Evolutionary conservation across 345 rosid species (phyloP).

Genomic region (Citrus mangshanensis): DNA sequence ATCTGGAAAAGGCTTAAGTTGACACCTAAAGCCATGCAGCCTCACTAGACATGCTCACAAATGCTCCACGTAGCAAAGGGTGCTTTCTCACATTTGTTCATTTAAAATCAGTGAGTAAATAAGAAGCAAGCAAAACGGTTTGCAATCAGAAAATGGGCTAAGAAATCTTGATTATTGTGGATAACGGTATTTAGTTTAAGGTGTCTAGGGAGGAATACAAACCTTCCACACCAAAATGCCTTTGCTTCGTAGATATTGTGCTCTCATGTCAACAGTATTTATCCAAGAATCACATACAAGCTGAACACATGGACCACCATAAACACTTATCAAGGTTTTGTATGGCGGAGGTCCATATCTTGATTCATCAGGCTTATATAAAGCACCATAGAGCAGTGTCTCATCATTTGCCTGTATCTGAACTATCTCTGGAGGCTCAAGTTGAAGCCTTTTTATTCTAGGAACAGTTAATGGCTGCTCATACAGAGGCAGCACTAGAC

Average conservation of each 20-base stretch:
- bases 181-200: not conserved
- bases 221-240: conserved; percentile 98
- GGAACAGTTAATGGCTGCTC: conserved; percentile 62
- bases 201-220: not conserved
- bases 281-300: conserved; percentile 75
- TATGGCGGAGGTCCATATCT: conserved; percentile 93
- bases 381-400: conserved; percentile 62
- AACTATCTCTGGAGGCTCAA: conserved; percentile 76
- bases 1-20: not conserved
- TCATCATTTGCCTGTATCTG: conserved; percentile 74
- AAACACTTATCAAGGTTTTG: conserved; percentile 76
- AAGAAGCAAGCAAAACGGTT: not conserved
- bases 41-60: not conserved
- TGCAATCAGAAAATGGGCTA: not conserved
- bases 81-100: not conserved
- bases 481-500: conserved; percentile 52
- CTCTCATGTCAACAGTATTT: conserved; percentile 89
- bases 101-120: not conserved
- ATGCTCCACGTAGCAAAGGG: not conserved
- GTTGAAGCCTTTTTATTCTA: conserved; percentile 49
- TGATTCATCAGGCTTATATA: conserved; percentile 69
- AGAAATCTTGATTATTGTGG: not conserved
- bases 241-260: conserved; percentile 81
- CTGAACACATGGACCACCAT: conserved; percentile 90
- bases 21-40: not conserved